Conservation (phyloP, 2,329 filamentous ascomycete genomes). For the Fusarium algeriense region DNA sequence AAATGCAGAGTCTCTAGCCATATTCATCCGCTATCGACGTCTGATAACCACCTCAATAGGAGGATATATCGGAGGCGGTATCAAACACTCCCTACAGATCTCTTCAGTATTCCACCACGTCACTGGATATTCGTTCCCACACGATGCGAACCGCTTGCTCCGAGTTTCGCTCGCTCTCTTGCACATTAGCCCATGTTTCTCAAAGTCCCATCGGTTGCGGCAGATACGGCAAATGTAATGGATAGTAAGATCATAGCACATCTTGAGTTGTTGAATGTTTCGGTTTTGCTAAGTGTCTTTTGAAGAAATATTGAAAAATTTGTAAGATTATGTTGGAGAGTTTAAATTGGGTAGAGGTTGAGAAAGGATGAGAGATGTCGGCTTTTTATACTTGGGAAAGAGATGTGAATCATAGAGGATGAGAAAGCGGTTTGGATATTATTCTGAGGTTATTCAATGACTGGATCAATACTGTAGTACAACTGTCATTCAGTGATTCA, state of each 20-base stretch:
- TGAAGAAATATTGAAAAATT: too few relatives aligned
- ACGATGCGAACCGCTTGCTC: not conserved
- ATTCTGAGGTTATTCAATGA: not conserved
- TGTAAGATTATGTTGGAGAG: not conserved
- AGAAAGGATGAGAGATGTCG: not conserved
- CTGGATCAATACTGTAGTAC: accelerated
- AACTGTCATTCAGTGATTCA: not conserved
- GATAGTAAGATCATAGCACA: conserved; percentile 16
- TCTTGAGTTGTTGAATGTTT: accelerated
- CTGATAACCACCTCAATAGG: not conserved
- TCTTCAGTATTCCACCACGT: not conserved
- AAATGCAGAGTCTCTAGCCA: not conserved
- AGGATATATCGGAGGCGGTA: not conserved
- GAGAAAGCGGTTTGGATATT: accelerated
- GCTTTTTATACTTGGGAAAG: not conserved
- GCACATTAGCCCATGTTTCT: conserved; percentile 15
- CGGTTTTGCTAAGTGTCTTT: too few relatives aligned
- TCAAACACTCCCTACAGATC: not conserved
- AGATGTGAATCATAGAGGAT: not conserved
- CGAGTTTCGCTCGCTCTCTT: not conserved
- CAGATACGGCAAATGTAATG: conserved; percentile 16
- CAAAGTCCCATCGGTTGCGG: not conserved
- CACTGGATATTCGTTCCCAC: not conserved
- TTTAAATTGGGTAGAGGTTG: not conserved
- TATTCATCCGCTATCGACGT: not conserved